phyloP scores from a whole-genome alignment of 2,329 filamentous ascomycete genomes.

The Phaeosphaeria sp. region DNA sequence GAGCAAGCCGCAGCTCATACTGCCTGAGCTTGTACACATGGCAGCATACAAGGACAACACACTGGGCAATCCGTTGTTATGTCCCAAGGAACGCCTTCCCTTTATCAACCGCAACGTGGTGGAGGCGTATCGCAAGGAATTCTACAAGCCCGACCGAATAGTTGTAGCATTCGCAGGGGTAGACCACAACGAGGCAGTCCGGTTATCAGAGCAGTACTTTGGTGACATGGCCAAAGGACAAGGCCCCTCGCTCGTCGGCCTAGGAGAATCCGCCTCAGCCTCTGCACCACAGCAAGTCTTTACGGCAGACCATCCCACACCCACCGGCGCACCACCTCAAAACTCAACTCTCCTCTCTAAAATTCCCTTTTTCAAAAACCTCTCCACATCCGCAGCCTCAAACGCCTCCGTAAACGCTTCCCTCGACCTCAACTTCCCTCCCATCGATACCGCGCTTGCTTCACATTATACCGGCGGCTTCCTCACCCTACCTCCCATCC shows the following conservation, averaged over 20 bases:
- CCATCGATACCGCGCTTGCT: slow-evolving; percentile 65
- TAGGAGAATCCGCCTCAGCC: slow-evolving; percentile 27
- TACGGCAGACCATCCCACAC: slow-evolving; percentile 43
- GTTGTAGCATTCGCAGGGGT: slow-evolving; percentile 96
- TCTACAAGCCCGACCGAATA: slow-evolving; percentile 88
- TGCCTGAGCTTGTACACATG: slow-evolving; percentile 94
- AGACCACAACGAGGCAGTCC: slow-evolving; percentile 78
- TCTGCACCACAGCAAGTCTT: slow-evolving; percentile 53
- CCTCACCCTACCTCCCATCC: slow-evolving; percentile 80
- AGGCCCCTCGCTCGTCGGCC: slow-evolving; percentile 50
- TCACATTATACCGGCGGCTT: slow-evolving; percentile 94
- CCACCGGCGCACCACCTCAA: slow-evolving; percentile 52
- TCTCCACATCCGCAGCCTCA: slow-evolving; percentile 75
- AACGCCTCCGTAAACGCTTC: slow-evolving; percentile 61
- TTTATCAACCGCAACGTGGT: slow-evolving; percentile 78
- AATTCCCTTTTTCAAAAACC: slow-evolving; percentile 87
- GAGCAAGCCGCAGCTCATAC: slow-evolving; percentile 94
- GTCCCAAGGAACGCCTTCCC: slow-evolving; percentile 80
- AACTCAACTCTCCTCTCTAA: slow-evolving; percentile 77
- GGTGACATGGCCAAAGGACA: slow-evolving; percentile 78
- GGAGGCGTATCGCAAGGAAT: slow-evolving; percentile 77
- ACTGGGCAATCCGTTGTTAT: slow-evolving; percentile 89
- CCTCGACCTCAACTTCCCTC: slow-evolving; percentile 55
- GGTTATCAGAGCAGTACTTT: slow-evolving; percentile 82
- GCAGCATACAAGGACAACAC: slow-evolving; percentile 97